Base-by-base conservation (phyloP, 331 rosid species). In the Rhamnella rubrinervis region DNA sequence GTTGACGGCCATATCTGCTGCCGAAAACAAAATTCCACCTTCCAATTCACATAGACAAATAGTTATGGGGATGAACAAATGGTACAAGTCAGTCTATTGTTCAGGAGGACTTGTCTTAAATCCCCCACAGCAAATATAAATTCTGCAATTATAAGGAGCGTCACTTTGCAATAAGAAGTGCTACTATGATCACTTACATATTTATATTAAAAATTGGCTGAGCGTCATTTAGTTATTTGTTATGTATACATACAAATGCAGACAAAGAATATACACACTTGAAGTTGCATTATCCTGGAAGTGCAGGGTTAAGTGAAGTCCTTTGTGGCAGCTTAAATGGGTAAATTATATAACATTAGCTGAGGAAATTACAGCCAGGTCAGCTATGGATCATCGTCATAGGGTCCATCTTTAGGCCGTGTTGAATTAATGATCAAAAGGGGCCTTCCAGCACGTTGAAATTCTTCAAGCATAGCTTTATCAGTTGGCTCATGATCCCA, bases 381-480 rank as follows among this genome's bases (percentile, higher is more conserved):
- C 31, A 58, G 51, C 84, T 84, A 91, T 9, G 97, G 99, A 79
- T 95, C 99, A 72, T 80, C 84, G 7, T 95, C 96, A 31, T 81
- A 59, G 56, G 75, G 93, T 61, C 73, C 83, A 74, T 46, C 76
- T 17, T 37, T 10, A 49, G 71, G 53, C 35, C 76, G 80, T 47
- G 81, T n/a, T 6, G 73, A 40, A 59, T 91, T 79, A 75, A 77
- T 78, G 63, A 83, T 68, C 76, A 89, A 53, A 56, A 80, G 57
- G 16, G 87, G 85, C 68, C 63, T 75, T 67, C 76, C 84, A 73
- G 73, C 56, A 58, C 61, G 49, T 70, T 71, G 69, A 75, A 86
- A 68, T 71, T 85, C 85, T 2, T 76, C 80, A 76, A 65, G 65
- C 62, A 78, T 21, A 10, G 85, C 77, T 79, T 57, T 74, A 63